Evolutionary conservation across 768 basidiomycete genomes (phyloP).

Genomic region (Naganishia vishniacii): DNA sequence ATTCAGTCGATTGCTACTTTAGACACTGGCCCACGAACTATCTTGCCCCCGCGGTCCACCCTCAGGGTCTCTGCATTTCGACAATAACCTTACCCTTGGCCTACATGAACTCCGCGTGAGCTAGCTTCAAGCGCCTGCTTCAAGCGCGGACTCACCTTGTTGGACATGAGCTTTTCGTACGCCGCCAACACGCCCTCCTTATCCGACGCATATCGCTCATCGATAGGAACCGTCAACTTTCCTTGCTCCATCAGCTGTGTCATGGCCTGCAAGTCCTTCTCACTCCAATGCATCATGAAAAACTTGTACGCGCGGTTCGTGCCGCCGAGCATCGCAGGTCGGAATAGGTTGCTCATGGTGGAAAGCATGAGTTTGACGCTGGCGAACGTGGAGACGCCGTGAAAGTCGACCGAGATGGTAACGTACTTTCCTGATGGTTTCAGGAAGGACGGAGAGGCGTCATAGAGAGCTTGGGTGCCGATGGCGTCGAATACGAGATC

Average conservation of each 20-base stretch:
- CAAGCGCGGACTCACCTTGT: background rate
- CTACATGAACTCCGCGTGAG: constrained; percentile 49
- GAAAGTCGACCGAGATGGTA: constrained; percentile 12
- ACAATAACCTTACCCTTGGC: constrained; percentile 22
- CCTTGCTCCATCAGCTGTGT: constrained; percentile 2
- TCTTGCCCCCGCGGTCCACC: no score
- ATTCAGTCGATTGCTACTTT: no score
- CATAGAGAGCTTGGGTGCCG: constrained; percentile 22
- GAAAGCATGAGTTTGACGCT: background rate
- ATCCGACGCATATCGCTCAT: constrained; percentile 4
- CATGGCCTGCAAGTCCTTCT: constrained; percentile 12
- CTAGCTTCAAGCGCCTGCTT: constrained; percentile 56
- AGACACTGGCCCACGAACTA: no score
- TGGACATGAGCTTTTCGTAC: constrained; percentile 23
- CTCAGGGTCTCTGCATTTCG: constrained; percentile 7
- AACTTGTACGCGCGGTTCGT: constrained; percentile 22
- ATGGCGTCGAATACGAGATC: constrained; percentile 24
- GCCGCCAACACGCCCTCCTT: constrained; percentile 21
- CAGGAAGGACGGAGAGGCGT: constrained; percentile 21
- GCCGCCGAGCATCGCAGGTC: constrained; percentile 20
- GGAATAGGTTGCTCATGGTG: constrained; percentile 10
- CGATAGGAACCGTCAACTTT: constrained; percentile 22
- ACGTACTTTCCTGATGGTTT: constrained; percentile 18
- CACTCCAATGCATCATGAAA: constrained; percentile 18
- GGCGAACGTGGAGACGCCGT: background rate